These are phyloP conservation scores for Cytospora chrysosperma DNA, from an alignment of 2,329 filamentous ascomycete species.

Conservation along the genomic window DNA sequence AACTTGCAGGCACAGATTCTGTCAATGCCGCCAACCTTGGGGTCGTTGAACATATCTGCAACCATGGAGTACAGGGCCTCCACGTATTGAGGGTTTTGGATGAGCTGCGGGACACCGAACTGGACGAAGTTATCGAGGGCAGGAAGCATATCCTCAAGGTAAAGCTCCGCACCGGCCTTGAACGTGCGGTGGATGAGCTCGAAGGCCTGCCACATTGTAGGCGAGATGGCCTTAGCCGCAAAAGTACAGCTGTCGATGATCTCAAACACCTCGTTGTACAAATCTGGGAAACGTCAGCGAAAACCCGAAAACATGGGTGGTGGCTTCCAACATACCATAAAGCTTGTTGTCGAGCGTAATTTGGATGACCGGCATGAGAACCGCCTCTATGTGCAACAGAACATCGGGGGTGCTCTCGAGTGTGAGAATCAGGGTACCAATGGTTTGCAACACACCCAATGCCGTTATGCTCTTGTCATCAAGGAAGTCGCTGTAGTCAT, in stretches of 20 bases:
- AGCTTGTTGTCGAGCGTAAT: slow-evolving; percentile 97
- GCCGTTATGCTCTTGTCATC: slow-evolving; percentile 99
- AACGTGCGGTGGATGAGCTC: slow-evolving; percentile 96
- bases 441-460: slow-evolving; percentile 92
- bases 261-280: slow-evolving; percentile 98
- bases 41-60: slow-evolving; percentile 87
- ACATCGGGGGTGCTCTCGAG: slow-evolving; percentile 97
- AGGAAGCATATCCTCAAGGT: slow-evolving; percentile 97
- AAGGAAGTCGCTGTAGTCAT: slow-evolving; percentile 82
- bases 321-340: slow-evolving; percentile 60
- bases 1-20: slow-evolving; percentile 97
- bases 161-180: slow-evolving; percentile 94
- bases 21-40: slow-evolving; percentile 90
- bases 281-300: slow-evolving; percentile 49
- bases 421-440: slow-evolving; percentile 93
- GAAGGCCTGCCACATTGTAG: slow-evolving; percentile 98
- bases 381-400: slow-evolving; percentile 87
- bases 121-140: slow-evolving; percentile 97
- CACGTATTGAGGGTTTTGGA: slow-evolving; percentile 82
- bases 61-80: slow-evolving; percentile 92
- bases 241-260: slow-evolving; percentile 99
- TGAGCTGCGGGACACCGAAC: slow-evolving; percentile 78
- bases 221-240: slow-evolving; percentile 90
- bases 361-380: slow-evolving; percentile 94
- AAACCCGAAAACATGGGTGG: not conserved